These are phyloP conservation scores for Fusarium goolgardi DNA, from an alignment of 2,329 filamentous ascomycete species.

Conservation along the genomic window DNA sequence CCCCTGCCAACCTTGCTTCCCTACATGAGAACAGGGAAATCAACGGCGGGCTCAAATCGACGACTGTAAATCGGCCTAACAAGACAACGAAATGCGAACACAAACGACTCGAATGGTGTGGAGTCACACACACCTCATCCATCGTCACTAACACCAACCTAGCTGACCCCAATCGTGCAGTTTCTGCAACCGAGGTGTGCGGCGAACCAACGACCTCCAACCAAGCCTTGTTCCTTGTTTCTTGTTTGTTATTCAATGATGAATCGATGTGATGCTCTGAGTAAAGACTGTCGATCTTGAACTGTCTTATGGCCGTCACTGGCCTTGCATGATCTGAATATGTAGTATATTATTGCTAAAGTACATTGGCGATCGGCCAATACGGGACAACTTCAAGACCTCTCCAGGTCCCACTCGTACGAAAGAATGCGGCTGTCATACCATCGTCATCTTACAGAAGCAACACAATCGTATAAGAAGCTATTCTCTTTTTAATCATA, in stretches of 20 bases:
- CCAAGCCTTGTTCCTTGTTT: not conserved
- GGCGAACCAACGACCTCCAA: not conserved
- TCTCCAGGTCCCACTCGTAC: constrained; percentile 22
- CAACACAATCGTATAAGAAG: constrained; percentile 2
- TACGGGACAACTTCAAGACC: constrained; percentile 21
- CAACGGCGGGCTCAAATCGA: constrained; percentile 14
- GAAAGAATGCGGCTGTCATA: constrained; percentile 39
- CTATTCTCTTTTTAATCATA: constrained; percentile 4
- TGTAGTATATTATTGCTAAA: not conserved
- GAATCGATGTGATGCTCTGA: not conserved
- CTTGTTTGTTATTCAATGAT: constrained; percentile 3
- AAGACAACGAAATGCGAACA: not conserved
- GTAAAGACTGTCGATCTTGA: constrained; percentile 2
- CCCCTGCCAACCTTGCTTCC: constrained; percentile 34
- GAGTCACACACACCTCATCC: constrained; percentile 34
- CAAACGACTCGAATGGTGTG: constrained; percentile 11
- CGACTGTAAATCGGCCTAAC: not conserved
- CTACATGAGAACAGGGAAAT: constrained; percentile 7
- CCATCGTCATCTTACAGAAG: constrained; percentile 38
- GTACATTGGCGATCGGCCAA: constrained; percentile 12
- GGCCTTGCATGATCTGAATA: not conserved
- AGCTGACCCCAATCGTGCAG: not conserved
- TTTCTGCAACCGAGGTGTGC: constrained; percentile 15
- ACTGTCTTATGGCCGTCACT: not conserved
- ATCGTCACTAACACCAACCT: constrained; percentile 10